phyloP scores from a whole-genome alignment of 768 basidiomycete genomes.

The Leccinum obscurum region DNA sequence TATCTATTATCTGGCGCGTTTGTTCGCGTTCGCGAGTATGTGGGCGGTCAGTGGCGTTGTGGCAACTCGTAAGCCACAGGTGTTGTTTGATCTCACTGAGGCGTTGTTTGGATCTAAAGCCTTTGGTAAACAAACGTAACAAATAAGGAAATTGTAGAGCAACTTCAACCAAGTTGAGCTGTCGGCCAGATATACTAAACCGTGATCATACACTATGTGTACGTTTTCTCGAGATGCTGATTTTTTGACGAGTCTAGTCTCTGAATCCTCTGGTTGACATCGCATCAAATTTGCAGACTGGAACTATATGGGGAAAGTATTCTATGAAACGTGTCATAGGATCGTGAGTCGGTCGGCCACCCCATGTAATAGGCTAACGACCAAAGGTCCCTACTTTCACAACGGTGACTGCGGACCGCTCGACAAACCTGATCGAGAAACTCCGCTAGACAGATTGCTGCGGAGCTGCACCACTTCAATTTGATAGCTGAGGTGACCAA shows the following conservation, averaged over 20 bases:
- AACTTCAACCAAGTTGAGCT: no score
- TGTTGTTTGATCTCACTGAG: neutral
- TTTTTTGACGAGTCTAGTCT: no score
- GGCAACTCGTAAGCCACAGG: neutral
- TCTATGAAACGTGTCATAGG: no score
- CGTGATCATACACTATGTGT: no score
- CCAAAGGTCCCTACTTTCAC: neutral
- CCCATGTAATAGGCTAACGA: neutral
- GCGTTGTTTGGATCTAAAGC: conserved; percentile 32
- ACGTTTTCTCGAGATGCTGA: no score
- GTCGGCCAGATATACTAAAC: no score
- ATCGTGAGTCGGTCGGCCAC: neutral
- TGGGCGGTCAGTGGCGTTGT: conserved; percentile 2
- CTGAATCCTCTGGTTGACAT: no score
- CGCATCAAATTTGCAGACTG: no score
- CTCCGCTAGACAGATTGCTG: neutral
- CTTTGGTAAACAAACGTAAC: conserved; percentile 22
- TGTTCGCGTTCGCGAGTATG: neutral
- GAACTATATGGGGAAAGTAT: no score
- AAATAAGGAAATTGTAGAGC: conserved; percentile 8
- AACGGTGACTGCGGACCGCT: neutral
- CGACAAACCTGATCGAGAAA: neutral
- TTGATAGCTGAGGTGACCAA: neutral
- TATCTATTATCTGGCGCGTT: neutral
- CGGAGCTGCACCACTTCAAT: neutral